These are phyloP conservation scores for Penicillium longicatenatum DNA, from an alignment of 495 filamentous ascomycete genomes.

Conservation along the genomic window DNA sequence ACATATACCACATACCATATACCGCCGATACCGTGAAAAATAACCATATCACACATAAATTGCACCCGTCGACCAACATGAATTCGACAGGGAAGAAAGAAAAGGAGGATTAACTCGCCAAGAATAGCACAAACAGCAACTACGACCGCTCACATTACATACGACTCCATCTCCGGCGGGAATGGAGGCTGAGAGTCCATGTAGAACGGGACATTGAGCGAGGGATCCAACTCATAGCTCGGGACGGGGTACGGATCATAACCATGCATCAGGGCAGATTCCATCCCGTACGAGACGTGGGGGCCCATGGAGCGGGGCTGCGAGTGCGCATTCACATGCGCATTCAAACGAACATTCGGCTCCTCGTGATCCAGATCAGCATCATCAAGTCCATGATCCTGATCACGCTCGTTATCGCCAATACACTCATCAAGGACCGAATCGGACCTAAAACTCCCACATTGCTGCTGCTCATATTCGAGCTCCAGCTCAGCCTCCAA, in stretches of 20 bases:
- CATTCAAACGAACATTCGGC: background rate
- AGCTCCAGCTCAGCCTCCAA: background rate
- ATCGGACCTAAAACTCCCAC: background rate
- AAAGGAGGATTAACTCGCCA: slow-evolving; percentile 12
- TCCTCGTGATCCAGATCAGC: background rate
- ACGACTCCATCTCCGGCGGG: slow-evolving; percentile 38
- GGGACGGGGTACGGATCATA: slow-evolving; percentile 32
- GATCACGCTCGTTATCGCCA: background rate
- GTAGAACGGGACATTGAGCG: slow-evolving; percentile 40
- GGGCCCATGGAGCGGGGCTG: background rate
- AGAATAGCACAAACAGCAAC: background rate
- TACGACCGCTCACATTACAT: slow-evolving; percentile 35
- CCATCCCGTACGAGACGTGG: slow-evolving; percentile 23
- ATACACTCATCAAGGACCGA: background rate
- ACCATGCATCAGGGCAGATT: slow-evolving; percentile 32
- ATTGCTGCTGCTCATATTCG: background rate
- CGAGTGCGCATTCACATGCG: background rate
- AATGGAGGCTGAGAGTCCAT: slow-evolving; percentile 34
- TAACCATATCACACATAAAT: slow-evolving; percentile 4
- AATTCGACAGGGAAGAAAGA: background rate
- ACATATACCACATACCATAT: slow-evolving; percentile 13
- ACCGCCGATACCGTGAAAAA: background rate
- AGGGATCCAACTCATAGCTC: slow-evolving; percentile 27
- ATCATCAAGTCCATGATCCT: background rate
- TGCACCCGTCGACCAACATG: background rate